Conservation (phyloP, 495 filamentous ascomycete genomes). For the Penicillium crystallinum region DNA sequence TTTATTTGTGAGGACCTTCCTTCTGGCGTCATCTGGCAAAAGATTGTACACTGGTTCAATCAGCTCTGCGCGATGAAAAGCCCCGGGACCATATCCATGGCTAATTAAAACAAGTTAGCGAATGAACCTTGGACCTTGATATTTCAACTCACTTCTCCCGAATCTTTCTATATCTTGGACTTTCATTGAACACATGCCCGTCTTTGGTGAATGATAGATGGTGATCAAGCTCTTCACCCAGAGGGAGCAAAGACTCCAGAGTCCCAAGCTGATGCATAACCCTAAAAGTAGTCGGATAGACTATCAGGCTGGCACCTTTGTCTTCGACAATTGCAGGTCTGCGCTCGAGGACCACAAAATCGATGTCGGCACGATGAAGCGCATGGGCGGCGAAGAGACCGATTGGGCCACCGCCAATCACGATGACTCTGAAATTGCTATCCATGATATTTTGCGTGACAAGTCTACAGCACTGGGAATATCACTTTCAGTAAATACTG, state of each 20-base stretch:
- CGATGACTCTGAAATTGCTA: conserved; percentile 41
- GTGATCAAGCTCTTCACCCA: conserved; percentile 15
- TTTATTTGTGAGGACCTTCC: conserved; percentile 13
- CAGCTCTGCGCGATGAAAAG: conserved; percentile 23
- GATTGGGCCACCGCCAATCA: conserved; percentile 49
- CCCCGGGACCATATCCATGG: conserved; percentile 10
- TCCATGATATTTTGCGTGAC: no score
- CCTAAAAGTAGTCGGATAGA: conserved; percentile 31
- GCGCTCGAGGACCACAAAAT: conserved; percentile 48
- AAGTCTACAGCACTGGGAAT: no score
- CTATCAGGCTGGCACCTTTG: conserved; percentile 35
- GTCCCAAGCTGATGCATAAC: conserved; percentile 48
- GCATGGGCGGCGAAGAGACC: conserved; percentile 45
- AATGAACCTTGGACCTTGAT: no score
- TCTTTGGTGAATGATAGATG: conserved; percentile 14
- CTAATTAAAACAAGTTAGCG: not conserved
- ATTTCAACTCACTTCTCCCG: conserved; percentile 13
- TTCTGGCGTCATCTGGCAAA: conserved; percentile 9
- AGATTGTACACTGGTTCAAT: conserved; percentile 22
- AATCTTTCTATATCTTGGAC: conserved; percentile 7
- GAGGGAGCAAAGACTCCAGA: conserved; percentile 26
- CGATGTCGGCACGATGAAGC: conserved; percentile 44
- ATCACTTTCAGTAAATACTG: no score
- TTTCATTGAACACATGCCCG: conserved; percentile 15
- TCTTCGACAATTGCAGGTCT: conserved; percentile 29